These are phyloP conservation scores for Rhodotorula kratochvilovae DNA, from an alignment of 768 basidiomycete genomes.

Conservation along the genomic window DNA sequence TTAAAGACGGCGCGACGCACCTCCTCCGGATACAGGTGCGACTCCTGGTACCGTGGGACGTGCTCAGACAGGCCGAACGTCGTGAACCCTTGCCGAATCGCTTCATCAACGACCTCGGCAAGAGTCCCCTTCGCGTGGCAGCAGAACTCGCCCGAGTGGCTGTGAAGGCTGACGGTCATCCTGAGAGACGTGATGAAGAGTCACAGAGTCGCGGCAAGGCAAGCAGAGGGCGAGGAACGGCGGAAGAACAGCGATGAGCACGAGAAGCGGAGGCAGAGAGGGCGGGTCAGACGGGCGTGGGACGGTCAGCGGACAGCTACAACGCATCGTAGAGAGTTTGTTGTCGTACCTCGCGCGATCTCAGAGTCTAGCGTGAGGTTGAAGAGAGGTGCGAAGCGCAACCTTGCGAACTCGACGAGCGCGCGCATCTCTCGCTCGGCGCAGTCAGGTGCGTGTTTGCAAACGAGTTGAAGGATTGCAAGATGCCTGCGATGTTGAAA, in stretches of 20 bases:
- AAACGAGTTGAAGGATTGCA: not conserved
- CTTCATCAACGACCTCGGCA: conserved; percentile 74
- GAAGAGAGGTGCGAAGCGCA: too few relatives aligned
- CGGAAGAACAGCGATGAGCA: too few relatives aligned
- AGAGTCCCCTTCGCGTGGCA: conserved; percentile 76
- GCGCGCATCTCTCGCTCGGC: too few relatives aligned
- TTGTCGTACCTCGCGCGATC: too few relatives aligned
- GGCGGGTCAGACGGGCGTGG: too few relatives aligned
- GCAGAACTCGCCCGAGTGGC: conserved; percentile 91
- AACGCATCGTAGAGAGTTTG: too few relatives aligned
- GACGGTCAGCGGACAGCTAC: too few relatives aligned
- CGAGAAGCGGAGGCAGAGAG: too few relatives aligned
- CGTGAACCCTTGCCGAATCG: conserved; percentile 70
- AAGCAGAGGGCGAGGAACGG: not conserved
- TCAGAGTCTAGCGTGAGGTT: too few relatives aligned
- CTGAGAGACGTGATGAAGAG: not conserved
- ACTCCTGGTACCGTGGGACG: conserved; percentile 72
- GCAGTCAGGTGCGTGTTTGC: too few relatives aligned
- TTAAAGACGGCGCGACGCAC: conserved; percentile 50
- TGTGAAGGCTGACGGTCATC: conserved; percentile 58
- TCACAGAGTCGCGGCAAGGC: accelerated
- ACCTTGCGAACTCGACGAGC: too few relatives aligned
- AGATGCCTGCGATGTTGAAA: conserved; percentile 22
- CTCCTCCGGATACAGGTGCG: conserved; percentile 94
- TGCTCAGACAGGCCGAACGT: conserved; percentile 88